Conservation (phyloP, 1,284 basidiomycete genomes). For the Termitomyces sp. region DNA sequence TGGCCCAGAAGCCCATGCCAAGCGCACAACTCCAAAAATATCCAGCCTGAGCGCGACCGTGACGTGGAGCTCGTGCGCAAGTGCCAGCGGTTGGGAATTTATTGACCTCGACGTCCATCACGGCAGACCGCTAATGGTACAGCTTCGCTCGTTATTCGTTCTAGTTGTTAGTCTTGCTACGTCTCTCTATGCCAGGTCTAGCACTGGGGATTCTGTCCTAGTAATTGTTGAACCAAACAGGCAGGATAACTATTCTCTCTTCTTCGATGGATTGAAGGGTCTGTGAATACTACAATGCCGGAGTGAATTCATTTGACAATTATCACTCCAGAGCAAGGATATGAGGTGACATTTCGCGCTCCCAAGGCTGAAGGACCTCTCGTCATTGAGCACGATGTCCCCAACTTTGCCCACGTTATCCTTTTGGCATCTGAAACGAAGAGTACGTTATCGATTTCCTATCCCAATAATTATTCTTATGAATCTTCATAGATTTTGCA, state of each 20-base stretch:
- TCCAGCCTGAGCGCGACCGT: slow-evolving; percentile 9
- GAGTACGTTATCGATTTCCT: slow-evolving; percentile 42
- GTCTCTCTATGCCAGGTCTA: slow-evolving; percentile 60
- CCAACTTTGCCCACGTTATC: slow-evolving; percentile 79
- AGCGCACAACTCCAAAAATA: slow-evolving; percentile 16
- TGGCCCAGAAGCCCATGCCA: slow-evolving; percentile 12
- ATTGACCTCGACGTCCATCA: slow-evolving; percentile 10
- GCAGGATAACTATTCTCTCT: slow-evolving; percentile 70
- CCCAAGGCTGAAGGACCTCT: slow-evolving; percentile 67
- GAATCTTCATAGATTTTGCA: slow-evolving; percentile 50
- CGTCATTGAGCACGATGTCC: slow-evolving; percentile 66
- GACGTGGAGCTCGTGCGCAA: slow-evolving; percentile 18
- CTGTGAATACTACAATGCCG: slow-evolving; percentile 12
- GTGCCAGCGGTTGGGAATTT: slow-evolving; percentile 14
- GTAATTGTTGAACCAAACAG: slow-evolving; percentile 75
- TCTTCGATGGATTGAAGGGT: slow-evolving; percentile 80
- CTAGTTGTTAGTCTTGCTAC: slow-evolving; percentile 26
- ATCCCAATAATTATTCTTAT: not conserved
- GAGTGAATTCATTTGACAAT: not conserved
- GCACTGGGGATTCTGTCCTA: slow-evolving; percentile 78
- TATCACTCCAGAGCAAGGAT: slow-evolving; percentile 56
- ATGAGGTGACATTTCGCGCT: slow-evolving; percentile 77
- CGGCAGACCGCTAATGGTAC: slow-evolving; percentile 23
- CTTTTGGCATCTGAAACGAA: slow-evolving; percentile 80
- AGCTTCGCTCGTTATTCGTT: slow-evolving; percentile 24